Evolutionary conservation across 169 alveolate genomes (phyloP), one percentile per base, ranked within the genome.

Genomic region (Eimeria falciformis): DNA sequence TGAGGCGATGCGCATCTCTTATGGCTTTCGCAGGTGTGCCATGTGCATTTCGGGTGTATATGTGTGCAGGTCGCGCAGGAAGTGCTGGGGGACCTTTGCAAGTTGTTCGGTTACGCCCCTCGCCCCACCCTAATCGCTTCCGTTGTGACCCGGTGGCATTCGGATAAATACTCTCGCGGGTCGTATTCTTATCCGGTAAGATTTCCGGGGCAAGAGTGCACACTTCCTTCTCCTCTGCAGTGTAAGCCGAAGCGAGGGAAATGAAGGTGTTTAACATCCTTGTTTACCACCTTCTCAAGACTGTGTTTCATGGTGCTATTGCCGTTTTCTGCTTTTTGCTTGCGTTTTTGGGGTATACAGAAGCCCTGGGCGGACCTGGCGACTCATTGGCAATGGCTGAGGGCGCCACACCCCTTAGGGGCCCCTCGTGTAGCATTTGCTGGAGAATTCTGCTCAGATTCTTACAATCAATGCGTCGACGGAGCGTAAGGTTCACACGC

Each of bases 141-240:
- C 53, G 50, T 89, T 5, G 93, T 89, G 68, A 89, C 93, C 27
- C 90, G 93, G 50, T 89, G 93, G 93, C 93, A 89, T 7, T 82
- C 68, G 5, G 93, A 89, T 25, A 66, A 68, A 27, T 75, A 73
- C 73, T 53, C 84, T 37, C 53, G 83, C 45, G 93, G 93, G 5
- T 89, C 93, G 18, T 89, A 89, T 82, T 89, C 93, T 45, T 89
- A 73, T 27, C 93, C 93, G 3, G 93, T 89, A 25, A 56, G 93
- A 21, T n/a, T n/a, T n/a, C n/a, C n/a, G n/a, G n/a, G n/a, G n/a
- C n/a, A n/a, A n/a, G n/a, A n/a, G n/a, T n/a, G n/a, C n/a, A n/a
- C n/a, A n/a, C n/a, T n/a, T n/a, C n/a, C n/a, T n/a, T n/a, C n/a
- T n/a, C n/a, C n/a, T n/a, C n/a, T n/a, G n/a, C n/a, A n/a, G n/a